These are phyloP conservation scores for Obelidium mucronatum DNA, from an alignment of 192 early-diverging fungal genomes.

Conservation along the genomic window DNA sequence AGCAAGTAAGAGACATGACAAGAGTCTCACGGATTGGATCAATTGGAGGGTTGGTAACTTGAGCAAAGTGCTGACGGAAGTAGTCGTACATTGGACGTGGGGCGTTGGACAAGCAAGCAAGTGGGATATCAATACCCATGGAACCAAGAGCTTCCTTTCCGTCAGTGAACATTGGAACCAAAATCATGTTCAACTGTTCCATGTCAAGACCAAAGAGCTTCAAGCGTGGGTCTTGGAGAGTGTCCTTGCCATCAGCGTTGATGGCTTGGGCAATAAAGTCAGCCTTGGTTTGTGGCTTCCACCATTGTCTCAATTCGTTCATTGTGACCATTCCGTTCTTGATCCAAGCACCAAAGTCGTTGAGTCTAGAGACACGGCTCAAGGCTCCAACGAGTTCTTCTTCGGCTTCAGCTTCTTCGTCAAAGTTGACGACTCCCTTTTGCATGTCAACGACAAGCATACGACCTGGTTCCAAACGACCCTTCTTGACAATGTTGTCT, in stretches of 20 bases:
- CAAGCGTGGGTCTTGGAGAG: constrained; percentile 70
- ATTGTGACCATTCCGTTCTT: constrained; percentile 82
- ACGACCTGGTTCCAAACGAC: constrained; percentile 93
- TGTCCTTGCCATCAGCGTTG: constrained; percentile 35
- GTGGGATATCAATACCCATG: constrained; percentile 96
- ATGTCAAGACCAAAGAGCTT: constrained; percentile 89
- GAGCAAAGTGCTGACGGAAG: constrained; percentile 97
- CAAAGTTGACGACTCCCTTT: constrained; percentile 76
- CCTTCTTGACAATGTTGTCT: constrained; percentile 83
- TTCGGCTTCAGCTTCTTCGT: constrained; percentile 86
- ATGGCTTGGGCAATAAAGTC: constrained; percentile 51
- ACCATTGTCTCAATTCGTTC: constrained; percentile 59
- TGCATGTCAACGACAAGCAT: constrained; percentile 97
- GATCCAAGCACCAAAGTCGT: constrained; percentile 87
- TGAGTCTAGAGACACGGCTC: constrained; percentile 63
- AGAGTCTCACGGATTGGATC: constrained; percentile 99
- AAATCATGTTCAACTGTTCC: constrained; percentile 90
- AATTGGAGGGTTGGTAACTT: constrained; percentile 98
- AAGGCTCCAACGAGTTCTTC: constrained; percentile 21
- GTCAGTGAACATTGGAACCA: constrained; percentile 83
- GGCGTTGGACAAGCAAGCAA: constrained; percentile 88
- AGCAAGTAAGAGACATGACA: constrained; percentile 96
- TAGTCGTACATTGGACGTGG: constrained; percentile 96
- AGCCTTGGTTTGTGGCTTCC: constrained; percentile 60
- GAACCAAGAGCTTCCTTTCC: constrained; percentile 98